These are phyloP conservation scores for Anethum foeniculum DNA, from an alignment of 140 eudicot genomes.

Conservation along the genomic window DNA sequence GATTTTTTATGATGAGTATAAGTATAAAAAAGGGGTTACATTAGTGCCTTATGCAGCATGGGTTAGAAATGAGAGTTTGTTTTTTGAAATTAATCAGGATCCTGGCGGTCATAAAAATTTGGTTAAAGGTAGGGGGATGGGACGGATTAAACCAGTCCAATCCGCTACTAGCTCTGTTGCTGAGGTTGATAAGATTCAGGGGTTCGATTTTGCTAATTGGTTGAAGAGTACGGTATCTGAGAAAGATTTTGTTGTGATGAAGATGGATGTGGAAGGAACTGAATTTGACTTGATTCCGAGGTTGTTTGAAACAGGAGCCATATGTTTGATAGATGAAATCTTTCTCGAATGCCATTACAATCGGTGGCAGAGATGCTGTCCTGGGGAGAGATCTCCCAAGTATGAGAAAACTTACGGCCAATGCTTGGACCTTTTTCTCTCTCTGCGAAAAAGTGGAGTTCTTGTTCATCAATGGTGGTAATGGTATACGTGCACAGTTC, in stretches of 20 bases:
- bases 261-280: slow-evolving; percentile 99
- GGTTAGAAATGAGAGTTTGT: slow-evolving; percentile 78
- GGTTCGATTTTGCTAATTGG: slow-evolving; percentile 93
- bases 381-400: slow-evolving; percentile 76
- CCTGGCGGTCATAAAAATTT: slow-evolving; percentile 58
- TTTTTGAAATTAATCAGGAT: slow-evolving; percentile 70
- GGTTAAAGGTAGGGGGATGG: slow-evolving; percentile 83
- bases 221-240: slow-evolving; percentile 53
- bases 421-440: slow-evolving; percentile 66
- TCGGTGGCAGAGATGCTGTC: slow-evolving; percentile 98
- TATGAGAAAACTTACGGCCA: slow-evolving; percentile 73
- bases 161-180: slow-evolving; percentile 39
- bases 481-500: slow-evolving; percentile 2
- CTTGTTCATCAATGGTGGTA: slow-evolving; percentile 99
- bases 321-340: slow-evolving; percentile 84
- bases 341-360: slow-evolving; percentile 97
- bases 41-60: slow-evolving; percentile 90
- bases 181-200: slow-evolving; percentile 62
- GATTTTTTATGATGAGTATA: slow-evolving; percentile 62
- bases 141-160: slow-evolving; percentile 75
- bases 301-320: slow-evolving; percentile 79
- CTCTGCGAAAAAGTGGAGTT: slow-evolving; percentile 74
- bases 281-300: slow-evolving; percentile 86
- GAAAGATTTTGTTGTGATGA: slow-evolving; percentile 88
- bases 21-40: slow-evolving; percentile 56